Percentiles rank a stretch among this genome's conserved stretches.
Evolutionary conservation across 1,284 basidiomycete genomes (phyloP).

Genomic region (Porodaedalea pini): DNA sequence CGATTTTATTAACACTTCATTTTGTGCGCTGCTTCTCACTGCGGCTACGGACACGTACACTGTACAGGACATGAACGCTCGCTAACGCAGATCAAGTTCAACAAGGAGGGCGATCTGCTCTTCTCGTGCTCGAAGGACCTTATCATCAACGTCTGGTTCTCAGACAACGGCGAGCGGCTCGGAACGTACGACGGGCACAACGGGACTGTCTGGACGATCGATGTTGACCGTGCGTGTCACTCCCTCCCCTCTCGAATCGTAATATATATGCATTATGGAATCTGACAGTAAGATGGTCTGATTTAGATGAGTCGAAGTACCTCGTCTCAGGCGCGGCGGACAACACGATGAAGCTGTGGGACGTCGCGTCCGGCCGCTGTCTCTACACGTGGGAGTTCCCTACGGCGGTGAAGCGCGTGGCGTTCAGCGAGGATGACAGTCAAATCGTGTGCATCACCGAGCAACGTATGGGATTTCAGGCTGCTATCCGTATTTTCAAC

Average conservation of each 20-base stretch:
- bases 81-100: slow-evolving; percentile 96
- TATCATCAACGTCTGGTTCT: slow-evolving; percentile 95
- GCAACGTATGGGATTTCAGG: slow-evolving; percentile 90
- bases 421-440: slow-evolving; percentile 84
- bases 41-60: too few species aligned
- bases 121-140: slow-evolving; percentile 97
- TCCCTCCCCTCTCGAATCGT: neutral
- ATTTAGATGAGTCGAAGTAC: slow-evolving; percentile 52
- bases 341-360: slow-evolving; percentile 92
- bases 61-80: slow-evolving; percentile 91
- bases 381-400: slow-evolving; percentile 95
- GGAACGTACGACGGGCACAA: slow-evolving; percentile 98
- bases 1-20: too few species aligned
- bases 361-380: slow-evolving; percentile 86
- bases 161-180: slow-evolving; percentile 97
- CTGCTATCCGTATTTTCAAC: slow-evolving; percentile 84
- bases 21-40: too few species aligned
- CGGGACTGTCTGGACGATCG: slow-evolving; percentile 95
- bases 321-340: slow-evolving; percentile 88
- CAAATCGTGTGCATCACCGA: slow-evolving; percentile 93
- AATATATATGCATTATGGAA: neutral
- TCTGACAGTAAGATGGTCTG: slow-evolving; percentile 50
- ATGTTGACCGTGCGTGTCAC: slow-evolving; percentile 85
- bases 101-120: slow-evolving; percentile 92
- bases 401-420: slow-evolving; percentile 94